A percentile compares a stretch with the other conserved stretches of the same genome.
phyloP scores from a whole-genome alignment of 768 basidiomycete genomes.

The Vararia minispora region DNA sequence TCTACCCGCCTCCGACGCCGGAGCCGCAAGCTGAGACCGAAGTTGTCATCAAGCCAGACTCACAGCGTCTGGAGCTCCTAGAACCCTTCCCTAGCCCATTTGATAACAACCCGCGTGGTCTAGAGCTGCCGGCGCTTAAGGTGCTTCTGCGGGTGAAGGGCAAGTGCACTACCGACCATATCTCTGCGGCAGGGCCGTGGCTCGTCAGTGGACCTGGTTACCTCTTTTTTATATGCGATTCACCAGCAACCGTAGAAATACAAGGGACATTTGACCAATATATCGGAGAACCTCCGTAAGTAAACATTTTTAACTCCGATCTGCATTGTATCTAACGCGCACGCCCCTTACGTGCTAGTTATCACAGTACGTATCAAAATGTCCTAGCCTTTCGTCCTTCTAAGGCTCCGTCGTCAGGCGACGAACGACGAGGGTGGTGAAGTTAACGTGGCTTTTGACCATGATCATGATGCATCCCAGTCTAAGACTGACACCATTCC shows the following conservation, averaged over 20 bases:
- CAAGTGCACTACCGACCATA: conserved; percentile 99
- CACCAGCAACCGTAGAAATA: conserved; percentile 95
- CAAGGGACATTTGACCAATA: conserved; percentile 93
- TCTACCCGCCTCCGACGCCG: conserved; percentile 70
- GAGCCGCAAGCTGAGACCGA: conserved; percentile 64
- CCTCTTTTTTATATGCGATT: neutral
- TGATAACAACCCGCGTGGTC: conserved; percentile 35
- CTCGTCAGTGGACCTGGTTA: neutral
- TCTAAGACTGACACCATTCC: conserved; percentile 73
- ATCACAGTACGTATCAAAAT: conserved; percentile 50
- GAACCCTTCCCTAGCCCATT: conserved; percentile 82
- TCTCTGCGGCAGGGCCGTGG: conserved; percentile 60
- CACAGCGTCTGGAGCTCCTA: conserved; percentile 78
- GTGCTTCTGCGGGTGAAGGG: conserved; percentile 87
- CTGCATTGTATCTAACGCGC: neutral
- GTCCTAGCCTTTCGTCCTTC: neutral
- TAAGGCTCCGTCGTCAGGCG: conserved; percentile 34
- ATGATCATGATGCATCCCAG: conserved; percentile 34
- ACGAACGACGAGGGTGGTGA: conserved; percentile 92
- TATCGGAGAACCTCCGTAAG: conserved; percentile 89
- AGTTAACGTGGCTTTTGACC: conserved; percentile 86
- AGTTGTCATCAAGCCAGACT: conserved; percentile 66
- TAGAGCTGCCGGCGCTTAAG: conserved; percentile 74
- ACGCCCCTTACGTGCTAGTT: conserved; percentile 32
- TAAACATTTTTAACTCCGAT: conserved; percentile 14